These are phyloP conservation scores for Lipomyces yamanashiensis DNA, from an alignment of 805 yeast genomes.

Conservation along the genomic window DNA sequence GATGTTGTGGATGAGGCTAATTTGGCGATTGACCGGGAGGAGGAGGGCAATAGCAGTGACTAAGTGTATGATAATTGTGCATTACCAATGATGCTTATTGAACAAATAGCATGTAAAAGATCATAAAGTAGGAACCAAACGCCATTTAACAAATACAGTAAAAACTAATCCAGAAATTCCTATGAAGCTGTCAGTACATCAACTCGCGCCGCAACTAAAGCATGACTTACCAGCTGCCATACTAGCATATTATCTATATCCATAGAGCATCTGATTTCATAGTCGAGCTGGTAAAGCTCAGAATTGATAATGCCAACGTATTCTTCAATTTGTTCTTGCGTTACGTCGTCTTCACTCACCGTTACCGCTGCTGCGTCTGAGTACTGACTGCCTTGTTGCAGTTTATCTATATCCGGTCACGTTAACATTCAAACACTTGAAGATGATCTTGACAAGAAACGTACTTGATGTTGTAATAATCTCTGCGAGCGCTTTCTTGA, in stretches of 20 bases:
- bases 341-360: slow-evolving; percentile 11
- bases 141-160: not conserved
- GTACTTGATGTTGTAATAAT: slow-evolving; percentile 24
- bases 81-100: not conserved
- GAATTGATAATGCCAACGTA: slow-evolving; percentile 19
- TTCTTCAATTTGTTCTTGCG: slow-evolving; percentile 26
- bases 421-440: not conserved
- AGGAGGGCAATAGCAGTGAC: slow-evolving; percentile 4
- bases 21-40: slow-evolving; percentile 4
- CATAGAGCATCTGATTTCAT: slow-evolving; percentile 25
- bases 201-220: not conserved
- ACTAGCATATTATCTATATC: slow-evolving; percentile 4
- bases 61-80: not conserved
- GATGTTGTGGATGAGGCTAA: slow-evolving; percentile 87
- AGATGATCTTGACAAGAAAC: not conserved
- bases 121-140: not conserved
- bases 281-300: slow-evolving; percentile 24
- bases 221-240: slow-evolving; percentile 30
- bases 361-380: not conserved
- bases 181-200: not conserved
- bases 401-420: not conserved
- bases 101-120: not conserved
- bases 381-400: not conserved
- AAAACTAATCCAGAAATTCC: slow-evolving; percentile 13
- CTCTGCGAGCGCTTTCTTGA: slow-evolving; percentile 18